These are phyloP conservation scores for Paramecium tetraurelia DNA, from an alignment of 73 alveolate species.

Conservation along the genomic window DNA sequence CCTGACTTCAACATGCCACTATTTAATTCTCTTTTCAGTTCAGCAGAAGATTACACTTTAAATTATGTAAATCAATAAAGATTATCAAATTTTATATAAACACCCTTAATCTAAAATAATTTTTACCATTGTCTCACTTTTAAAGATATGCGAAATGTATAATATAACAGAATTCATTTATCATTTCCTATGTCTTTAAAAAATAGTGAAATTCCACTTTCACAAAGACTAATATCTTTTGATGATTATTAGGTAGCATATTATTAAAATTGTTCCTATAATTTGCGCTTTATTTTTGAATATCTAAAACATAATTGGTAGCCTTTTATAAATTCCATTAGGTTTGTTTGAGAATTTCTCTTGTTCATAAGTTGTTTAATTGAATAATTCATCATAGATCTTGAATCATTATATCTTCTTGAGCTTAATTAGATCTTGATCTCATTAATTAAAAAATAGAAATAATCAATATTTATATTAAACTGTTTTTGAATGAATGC, in stretches of 20 bases:
- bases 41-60: neutral
- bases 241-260: neutral
- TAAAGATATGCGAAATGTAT: neutral
- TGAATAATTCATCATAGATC: neutral
- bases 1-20: neutral
- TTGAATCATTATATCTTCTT: neutral
- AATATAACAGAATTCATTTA: neutral
- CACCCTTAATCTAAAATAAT: neutral
- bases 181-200: slow-evolving; percentile 13
- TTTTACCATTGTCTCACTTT: neutral
- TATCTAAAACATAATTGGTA: neutral
- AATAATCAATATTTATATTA: neutral
- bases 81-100: neutral
- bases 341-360: neutral
- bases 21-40: neutral
- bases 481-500: neutral
- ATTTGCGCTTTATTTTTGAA: neutral
- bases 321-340: neutral
- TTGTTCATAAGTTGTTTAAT: neutral
- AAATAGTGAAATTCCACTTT: neutral
- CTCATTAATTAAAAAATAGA: neutral
- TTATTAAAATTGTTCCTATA: neutral
- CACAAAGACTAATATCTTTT: too few species aligned
- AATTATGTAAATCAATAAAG: neutral
- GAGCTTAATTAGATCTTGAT: neutral